A percentile compares a stretch with the other conserved stretches of the same genome.
Evolutionary conservation across 306 rosid species (phyloP).

Genomic region (Betula pendula): DNA sequence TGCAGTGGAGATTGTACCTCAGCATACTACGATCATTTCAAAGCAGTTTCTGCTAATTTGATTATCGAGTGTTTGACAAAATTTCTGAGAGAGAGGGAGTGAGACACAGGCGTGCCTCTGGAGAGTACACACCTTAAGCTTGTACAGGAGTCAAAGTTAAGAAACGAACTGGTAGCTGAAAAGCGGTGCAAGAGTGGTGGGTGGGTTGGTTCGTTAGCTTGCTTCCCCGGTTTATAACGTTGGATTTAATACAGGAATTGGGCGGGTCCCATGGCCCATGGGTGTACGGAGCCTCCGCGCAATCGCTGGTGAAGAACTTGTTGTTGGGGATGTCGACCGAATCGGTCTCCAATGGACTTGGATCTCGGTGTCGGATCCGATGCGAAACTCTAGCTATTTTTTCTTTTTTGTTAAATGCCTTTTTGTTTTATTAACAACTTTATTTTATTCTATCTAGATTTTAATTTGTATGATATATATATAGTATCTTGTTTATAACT

Average conservation of each 20-base stretch:
- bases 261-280: neutral
- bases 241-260: neutral
- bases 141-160: conserved; percentile 25
- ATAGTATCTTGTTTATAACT: too few relatives aligned
- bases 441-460: too few relatives aligned
- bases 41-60: conserved; percentile 1
- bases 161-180: conserved; percentile 11
- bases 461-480: too few relatives aligned
- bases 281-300: neutral
- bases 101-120: neutral
- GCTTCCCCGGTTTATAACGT: neutral
- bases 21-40: neutral
- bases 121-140: neutral
- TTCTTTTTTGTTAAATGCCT: too few relatives aligned
- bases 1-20: conserved; percentile 1
- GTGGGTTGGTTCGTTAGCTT: neutral
- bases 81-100: neutral
- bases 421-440: too few relatives aligned
- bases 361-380: too few relatives aligned
- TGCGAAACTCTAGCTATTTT: too few relatives aligned
- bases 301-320: neutral
- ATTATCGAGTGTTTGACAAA: neutral
- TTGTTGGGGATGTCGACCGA: too few relatives aligned
- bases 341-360: too few relatives aligned
- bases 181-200: neutral